phyloP scores from a whole-genome alignment of 75 land plant species.

The Ceratopteris richardii region DNA sequence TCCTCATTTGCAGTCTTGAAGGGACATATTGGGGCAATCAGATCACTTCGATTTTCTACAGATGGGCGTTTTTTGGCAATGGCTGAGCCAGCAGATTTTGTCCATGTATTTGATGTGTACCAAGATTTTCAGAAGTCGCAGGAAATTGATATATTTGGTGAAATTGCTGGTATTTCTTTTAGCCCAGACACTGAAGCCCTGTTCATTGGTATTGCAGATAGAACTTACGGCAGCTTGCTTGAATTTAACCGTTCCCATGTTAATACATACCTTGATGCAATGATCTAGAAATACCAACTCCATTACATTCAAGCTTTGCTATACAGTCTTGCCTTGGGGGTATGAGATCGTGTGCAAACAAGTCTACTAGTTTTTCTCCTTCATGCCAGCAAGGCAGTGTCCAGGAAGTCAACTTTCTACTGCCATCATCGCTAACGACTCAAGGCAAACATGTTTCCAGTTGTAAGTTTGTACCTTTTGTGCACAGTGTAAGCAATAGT shows the following conservation, averaged over 20 bases:
- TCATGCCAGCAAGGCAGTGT: too few species aligned
- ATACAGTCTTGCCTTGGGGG: too few species aligned
- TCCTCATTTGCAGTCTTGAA: slow-evolving; percentile 42
- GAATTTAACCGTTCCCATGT: slow-evolving; percentile 36
- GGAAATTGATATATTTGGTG: slow-evolving; percentile 51
- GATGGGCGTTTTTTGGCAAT: slow-evolving; percentile 56
- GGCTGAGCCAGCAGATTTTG: too few species aligned
- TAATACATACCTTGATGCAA: slow-evolving; percentile 28
- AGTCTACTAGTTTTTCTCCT: too few species aligned
- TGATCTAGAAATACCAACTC: slow-evolving; percentile 17
- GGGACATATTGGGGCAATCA: slow-evolving; percentile 61
- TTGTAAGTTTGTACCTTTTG: too few species aligned
- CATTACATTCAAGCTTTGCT: too few species aligned
- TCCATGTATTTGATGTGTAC: slow-evolving; percentile 49
- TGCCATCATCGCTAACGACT: too few species aligned
- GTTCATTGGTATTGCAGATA: slow-evolving; percentile 41
- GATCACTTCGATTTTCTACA: slow-evolving; percentile 55
- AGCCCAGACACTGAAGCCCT: slow-evolving; percentile 51
- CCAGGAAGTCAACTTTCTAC: too few species aligned
- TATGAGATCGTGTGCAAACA: too few species aligned
- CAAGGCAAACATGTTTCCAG: too few species aligned
- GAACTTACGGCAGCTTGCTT: slow-evolving; percentile 40
- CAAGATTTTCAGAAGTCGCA: slow-evolving; percentile 33
- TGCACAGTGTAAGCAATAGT: too few species aligned
- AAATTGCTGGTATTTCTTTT: slow-evolving; percentile 47